These are phyloP conservation scores for Pseudocercospora eumusae DNA, from an alignment of 2,329 filamentous ascomycete species.

Conservation along the genomic window DNA sequence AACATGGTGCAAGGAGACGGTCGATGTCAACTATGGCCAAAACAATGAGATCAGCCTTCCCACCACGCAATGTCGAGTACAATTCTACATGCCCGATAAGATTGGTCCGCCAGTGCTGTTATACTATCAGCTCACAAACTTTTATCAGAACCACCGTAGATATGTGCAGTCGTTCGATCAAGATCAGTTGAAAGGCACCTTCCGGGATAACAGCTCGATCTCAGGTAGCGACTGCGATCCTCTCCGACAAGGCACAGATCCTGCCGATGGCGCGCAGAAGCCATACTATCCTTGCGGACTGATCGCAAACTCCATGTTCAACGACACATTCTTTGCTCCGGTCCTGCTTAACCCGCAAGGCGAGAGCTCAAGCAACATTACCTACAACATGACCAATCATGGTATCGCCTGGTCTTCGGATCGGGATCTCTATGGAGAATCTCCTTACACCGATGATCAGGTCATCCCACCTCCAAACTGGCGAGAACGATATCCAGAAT, in stretches of 20 bases:
- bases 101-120: slow-evolving; percentile 82
- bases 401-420: slow-evolving; percentile 89
- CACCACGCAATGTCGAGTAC: slow-evolving; percentile 66
- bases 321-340: slow-evolving; percentile 79
- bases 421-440: slow-evolving; percentile 71
- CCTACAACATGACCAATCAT: slow-evolving; percentile 74
- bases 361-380: slow-evolving; percentile 44
- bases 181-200: slow-evolving; percentile 76
- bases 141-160: slow-evolving; percentile 97
- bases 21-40: slow-evolving; percentile 27
- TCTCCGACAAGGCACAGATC: slow-evolving; percentile 47
- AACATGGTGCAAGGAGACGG: slow-evolving; percentile 34
- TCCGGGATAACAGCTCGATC: slow-evolving; percentile 62
- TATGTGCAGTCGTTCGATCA: slow-evolving; percentile 89
- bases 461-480: slow-evolving; percentile 88
- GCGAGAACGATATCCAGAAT: slow-evolving; percentile 64
- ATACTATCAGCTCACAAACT: slow-evolving; percentile 95
- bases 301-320: slow-evolving; percentile 96
- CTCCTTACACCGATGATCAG: slow-evolving; percentile 54
- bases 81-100: slow-evolving; percentile 76
- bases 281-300: slow-evolving; percentile 93
- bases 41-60: slow-evolving; percentile 20
- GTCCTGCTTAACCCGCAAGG: slow-evolving; percentile 57
- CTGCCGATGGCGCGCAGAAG: slow-evolving; percentile 49
- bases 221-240: slow-evolving; percentile 72